phyloP scores from a whole-genome alignment of 129 eudicot genomes.

The Erigeron canadensis region DNA sequence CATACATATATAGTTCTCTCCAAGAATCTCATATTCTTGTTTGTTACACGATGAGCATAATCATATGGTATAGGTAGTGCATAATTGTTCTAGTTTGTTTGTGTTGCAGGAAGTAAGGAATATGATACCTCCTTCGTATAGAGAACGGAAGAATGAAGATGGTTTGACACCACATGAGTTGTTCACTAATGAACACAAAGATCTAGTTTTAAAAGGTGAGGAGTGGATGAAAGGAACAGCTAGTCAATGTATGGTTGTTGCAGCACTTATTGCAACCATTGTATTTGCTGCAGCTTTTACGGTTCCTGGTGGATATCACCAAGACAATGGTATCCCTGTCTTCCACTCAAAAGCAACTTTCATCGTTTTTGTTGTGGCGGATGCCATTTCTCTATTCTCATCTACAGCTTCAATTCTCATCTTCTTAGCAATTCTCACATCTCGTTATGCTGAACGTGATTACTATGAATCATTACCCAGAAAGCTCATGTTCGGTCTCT shows the following conservation, averaged over 20 bases:
- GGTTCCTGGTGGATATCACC: constrained; percentile 34
- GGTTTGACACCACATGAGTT: constrained; percentile 19
- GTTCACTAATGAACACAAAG: constrained; percentile 20
- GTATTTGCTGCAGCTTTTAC: constrained; percentile 35
- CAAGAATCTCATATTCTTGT: not conserved
- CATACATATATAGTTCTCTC: not conserved
- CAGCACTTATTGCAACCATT: constrained; percentile 27
- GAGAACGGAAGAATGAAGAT: constrained; percentile 15
- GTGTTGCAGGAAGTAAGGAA: constrained; percentile 8
- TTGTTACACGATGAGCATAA: not conserved
- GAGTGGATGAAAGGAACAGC: constrained; percentile 21
- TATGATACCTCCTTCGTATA: constrained; percentile 22
- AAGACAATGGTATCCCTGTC: not conserved
- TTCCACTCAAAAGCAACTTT: too few relatives aligned
- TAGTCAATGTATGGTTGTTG: constrained; percentile 28
- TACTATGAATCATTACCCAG: too few relatives aligned
- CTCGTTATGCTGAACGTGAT: too few relatives aligned
- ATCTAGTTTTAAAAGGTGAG: constrained; percentile 12
- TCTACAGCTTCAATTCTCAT: too few relatives aligned
- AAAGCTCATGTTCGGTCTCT: too few relatives aligned
- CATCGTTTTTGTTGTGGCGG: too few relatives aligned
- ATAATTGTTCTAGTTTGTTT: not conserved
- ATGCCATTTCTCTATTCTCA: too few relatives aligned
- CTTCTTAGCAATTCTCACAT: too few relatives aligned
- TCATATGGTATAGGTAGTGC: not conserved